Conservation (phyloP, 306 rosid species). For the Geum urbanum region DNA sequence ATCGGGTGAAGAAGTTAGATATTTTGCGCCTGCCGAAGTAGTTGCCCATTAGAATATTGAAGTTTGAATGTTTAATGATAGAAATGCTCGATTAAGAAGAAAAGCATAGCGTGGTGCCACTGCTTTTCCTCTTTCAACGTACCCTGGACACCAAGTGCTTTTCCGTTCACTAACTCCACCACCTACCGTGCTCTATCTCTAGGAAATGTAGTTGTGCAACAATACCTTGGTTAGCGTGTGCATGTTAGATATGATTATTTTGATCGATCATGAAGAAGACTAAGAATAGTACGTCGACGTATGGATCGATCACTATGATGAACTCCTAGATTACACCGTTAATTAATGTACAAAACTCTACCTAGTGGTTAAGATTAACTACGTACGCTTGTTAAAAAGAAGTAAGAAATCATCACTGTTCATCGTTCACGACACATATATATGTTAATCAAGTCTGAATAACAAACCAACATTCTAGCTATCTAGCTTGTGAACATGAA, state of each 20-base stretch:
- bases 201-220: slow-evolving; percentile 9
- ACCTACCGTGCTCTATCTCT: not conserved
- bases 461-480: no score
- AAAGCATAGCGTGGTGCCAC: not conserved
- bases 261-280: not conserved
- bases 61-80: not conserved
- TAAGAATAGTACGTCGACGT: not conserved
- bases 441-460: no score
- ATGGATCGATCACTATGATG: no score
- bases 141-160: not conserved
- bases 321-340: no score
- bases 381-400: no score
- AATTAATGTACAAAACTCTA: no score
- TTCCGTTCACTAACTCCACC: slow-evolving; percentile 9
- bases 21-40: not conserved
- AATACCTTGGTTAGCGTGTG: not conserved
- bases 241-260: not conserved
- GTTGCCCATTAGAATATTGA: slow-evolving; percentile 8
- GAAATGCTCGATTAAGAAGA: not conserved
- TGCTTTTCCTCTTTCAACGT: slow-evolving; percentile 11
- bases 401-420: no score
- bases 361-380: no score
- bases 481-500: no score
- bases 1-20: slow-evolving; percentile 9
- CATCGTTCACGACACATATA: no score